Percentiles rank a stretch among this genome's conserved stretches.
phyloP scores from a whole-genome alignment of 495 filamentous ascomycete species.

The Talaromyces liani region DNA sequence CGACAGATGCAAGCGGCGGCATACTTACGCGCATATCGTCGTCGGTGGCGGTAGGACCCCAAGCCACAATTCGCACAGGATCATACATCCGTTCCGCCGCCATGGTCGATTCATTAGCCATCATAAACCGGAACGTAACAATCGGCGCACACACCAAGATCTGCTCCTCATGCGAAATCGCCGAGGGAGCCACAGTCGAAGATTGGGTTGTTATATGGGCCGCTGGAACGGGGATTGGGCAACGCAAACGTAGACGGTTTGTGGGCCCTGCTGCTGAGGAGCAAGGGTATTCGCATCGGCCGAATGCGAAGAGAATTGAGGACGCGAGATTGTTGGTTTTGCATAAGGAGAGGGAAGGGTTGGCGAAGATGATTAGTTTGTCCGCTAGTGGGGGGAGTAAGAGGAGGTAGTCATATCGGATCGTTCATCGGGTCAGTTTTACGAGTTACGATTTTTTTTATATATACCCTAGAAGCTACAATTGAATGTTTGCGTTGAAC shows the following conservation, averaged over 20 bases:
- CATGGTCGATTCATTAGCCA: slow-evolving; percentile 26
- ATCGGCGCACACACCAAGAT: slow-evolving; percentile 36
- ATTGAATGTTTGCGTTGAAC: background rate
- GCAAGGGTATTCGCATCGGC: slow-evolving; percentile 14
- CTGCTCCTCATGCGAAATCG: slow-evolving; percentile 29
- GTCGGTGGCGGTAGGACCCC: slow-evolving; percentile 27
- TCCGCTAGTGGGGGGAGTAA: slow-evolving; percentile 17
- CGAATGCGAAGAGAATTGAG: slow-evolving; percentile 32
- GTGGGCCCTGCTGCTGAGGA: slow-evolving; percentile 18
- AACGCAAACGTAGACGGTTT: slow-evolving; percentile 23
- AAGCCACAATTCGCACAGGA: slow-evolving; percentile 25
- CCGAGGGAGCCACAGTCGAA: slow-evolving; percentile 16
- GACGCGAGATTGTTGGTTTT: slow-evolving; percentile 40
- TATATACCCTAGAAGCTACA: slow-evolving; percentile 2
- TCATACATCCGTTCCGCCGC: slow-evolving; percentile 29
- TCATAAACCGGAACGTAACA: slow-evolving; percentile 21
- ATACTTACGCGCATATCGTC: slow-evolving; percentile 26
- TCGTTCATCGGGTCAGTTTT: background rate
- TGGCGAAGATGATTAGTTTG: slow-evolving; percentile 29
- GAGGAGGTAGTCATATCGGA: slow-evolving; percentile 20
- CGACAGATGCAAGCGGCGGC: slow-evolving; percentile 1
- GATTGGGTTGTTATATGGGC: slow-evolving; percentile 43
- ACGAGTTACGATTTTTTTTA: slow-evolving; percentile 9
- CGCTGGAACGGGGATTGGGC: slow-evolving; percentile 23
- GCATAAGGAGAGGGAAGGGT: slow-evolving; percentile 35